phyloP scores from a whole-genome alignment of 192 early-diverging fungal species.

The Helicostylum pulchrum region DNA sequence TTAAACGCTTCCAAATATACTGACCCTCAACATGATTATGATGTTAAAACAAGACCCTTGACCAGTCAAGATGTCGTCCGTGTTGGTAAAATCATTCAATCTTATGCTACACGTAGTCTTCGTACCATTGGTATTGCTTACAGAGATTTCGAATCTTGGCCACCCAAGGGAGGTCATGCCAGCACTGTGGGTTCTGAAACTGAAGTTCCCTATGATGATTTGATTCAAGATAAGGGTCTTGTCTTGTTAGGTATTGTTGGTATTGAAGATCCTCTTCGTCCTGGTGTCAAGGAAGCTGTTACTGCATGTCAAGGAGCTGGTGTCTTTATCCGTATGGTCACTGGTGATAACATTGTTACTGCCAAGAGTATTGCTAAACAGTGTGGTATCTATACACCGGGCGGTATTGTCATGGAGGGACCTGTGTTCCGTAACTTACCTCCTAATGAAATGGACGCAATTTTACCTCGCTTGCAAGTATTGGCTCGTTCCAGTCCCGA shows the following conservation, averaged over 20 bases:
- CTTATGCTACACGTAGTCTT: conserved; percentile 76
- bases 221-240: conserved; percentile 52
- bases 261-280: conserved; percentile 95
- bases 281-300: conserved; percentile 92
- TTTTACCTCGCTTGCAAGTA: conserved; percentile 92
- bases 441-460: conserved; percentile 80
- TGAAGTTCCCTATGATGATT: conserved; percentile 52
- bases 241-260: conserved; percentile 88
- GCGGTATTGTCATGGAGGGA: conserved; percentile 93
- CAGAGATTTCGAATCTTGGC: conserved; percentile 72
- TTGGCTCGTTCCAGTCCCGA: conserved; percentile 91
- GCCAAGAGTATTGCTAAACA: conserved; percentile 92
- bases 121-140: conserved; percentile 91
- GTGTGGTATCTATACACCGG: conserved; percentile 86
- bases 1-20: conserved; percentile 24
- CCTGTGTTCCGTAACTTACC: conserved; percentile 87
- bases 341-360: conserved; percentile 93
- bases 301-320: conserved; percentile 85
- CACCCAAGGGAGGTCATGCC: conserved; percentile 25
- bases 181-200: conserved; percentile 34
- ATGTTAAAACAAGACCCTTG: conserved; percentile 36
- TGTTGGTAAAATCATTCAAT: conserved; percentile 54
- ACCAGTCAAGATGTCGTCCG: conserved; percentile 29
- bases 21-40: conserved; percentile 25
- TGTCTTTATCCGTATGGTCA: conserved; percentile 97